phyloP scores from a whole-genome alignment of 1,139 yeast genomes.

The Hyphopichia wangnamkhiaoensis region DNA sequence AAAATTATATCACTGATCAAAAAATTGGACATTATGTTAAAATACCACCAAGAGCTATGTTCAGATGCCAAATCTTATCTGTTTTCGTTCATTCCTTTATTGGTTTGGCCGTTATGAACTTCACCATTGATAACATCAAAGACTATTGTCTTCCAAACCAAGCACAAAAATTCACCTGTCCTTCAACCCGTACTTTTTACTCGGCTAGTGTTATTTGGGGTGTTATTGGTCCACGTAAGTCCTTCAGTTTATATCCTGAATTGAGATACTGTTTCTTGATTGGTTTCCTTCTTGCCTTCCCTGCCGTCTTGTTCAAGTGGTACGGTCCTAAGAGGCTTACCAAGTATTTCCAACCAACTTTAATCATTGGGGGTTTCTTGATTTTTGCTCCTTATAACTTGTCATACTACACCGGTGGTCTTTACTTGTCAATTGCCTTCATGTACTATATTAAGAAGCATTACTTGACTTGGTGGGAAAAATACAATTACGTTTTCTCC shows the following conservation, averaged over 20 bases:
- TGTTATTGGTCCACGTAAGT: slow-evolving; percentile 64
- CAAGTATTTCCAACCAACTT: slow-evolving; percentile 42
- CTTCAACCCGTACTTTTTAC: slow-evolving; percentile 48
- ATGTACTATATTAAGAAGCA: slow-evolving; percentile 48
- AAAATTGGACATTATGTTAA: slow-evolving; percentile 59
- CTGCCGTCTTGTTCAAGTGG: slow-evolving; percentile 41
- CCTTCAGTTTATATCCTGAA: slow-evolving; percentile 51
- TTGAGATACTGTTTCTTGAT: slow-evolving; percentile 54
- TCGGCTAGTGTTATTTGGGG: slow-evolving; percentile 60
- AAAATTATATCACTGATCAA: slow-evolving; percentile 49
- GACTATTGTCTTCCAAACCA: slow-evolving; percentile 49
- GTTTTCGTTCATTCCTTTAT: slow-evolving; percentile 44
- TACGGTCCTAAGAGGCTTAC: slow-evolving; percentile 31
- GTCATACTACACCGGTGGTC: too few species aligned
- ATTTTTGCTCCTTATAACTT: slow-evolving; percentile 52
- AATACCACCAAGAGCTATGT: slow-evolving; percentile 61
- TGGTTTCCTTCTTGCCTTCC: slow-evolving; percentile 49
- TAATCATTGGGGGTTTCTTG: slow-evolving; percentile 38
- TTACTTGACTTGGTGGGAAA: slow-evolving; percentile 56
- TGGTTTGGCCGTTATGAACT: slow-evolving; percentile 53
- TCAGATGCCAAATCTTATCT: slow-evolving; percentile 57
- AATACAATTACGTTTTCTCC: slow-evolving; percentile 56
- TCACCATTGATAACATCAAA: slow-evolving; percentile 41
- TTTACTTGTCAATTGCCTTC: slow-evolving; percentile 42
- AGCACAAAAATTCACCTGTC: slow-evolving; percentile 49